A percentile compares a stretch with the other conserved stretches of the same genome.
phyloP scores from a whole-genome alignment of 176 grass and related monocot genomes.

The Cenchrus purpureus region DNA sequence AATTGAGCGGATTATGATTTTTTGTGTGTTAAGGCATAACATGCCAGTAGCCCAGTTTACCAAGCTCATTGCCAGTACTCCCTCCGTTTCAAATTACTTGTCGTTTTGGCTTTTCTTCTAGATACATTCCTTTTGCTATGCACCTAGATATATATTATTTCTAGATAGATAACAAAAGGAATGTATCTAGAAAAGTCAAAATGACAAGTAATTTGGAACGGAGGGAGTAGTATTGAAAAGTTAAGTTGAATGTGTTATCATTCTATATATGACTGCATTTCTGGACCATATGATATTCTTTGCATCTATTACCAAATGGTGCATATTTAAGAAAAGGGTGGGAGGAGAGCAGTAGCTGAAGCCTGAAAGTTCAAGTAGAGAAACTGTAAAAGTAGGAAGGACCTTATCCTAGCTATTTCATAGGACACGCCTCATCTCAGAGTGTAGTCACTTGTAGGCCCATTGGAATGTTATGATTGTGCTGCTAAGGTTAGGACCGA shows the following conservation, averaged over 20 bases:
- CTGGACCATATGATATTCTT: neutral
- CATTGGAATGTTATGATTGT: neutral
- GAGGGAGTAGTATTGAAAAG: neutral
- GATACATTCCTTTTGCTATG: no score
- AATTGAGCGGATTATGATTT: neutral
- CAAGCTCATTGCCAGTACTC: neutral
- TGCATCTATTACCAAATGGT: conserved; percentile 4
- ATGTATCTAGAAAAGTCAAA: no score
- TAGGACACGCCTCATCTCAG: neutral
- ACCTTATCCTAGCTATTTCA: neutral
- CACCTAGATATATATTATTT: no score
- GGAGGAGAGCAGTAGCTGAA: neutral
- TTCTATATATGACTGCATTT: conserved; percentile 1
- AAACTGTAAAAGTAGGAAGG: neutral
- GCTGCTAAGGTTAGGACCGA: neutral
- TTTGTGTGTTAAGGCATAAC: conserved; percentile 24
- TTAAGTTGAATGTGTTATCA: neutral
- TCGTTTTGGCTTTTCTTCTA: no score
- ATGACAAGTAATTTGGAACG: no score
- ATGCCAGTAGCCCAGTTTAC: neutral
- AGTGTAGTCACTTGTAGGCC: neutral
- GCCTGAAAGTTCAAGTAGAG: neutral
- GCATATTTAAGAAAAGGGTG: neutral
- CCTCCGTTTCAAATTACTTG: no score
- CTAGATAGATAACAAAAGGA: no score